phyloP scores from a whole-genome alignment of 2,329 filamentous ascomycete species.

The Cladosporium sphaerospermum region DNA sequence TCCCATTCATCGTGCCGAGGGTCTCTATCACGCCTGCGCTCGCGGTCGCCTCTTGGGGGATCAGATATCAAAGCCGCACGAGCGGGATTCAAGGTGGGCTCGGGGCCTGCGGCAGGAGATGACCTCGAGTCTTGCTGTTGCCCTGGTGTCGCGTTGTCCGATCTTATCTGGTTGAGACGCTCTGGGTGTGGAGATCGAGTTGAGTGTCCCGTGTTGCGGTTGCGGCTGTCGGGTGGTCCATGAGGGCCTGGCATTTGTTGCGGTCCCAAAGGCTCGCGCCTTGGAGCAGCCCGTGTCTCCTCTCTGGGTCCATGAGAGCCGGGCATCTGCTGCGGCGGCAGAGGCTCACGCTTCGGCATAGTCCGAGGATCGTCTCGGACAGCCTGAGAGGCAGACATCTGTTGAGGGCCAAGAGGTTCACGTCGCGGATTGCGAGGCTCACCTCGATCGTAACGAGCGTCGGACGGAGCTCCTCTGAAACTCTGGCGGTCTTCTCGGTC shows the following conservation, averaged over 20 bases:
- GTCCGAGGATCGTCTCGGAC: not conserved
- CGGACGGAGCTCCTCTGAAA: not conserved
- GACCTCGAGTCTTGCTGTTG: slow-evolving; percentile 1
- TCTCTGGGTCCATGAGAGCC: not conserved
- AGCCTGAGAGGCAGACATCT: slow-evolving; percentile 3
- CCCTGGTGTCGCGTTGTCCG: not conserved
- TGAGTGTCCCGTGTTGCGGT: not conserved
- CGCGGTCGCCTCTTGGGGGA: slow-evolving; percentile 20
- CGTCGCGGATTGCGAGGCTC: slow-evolving; percentile 3
- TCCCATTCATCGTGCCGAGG: slow-evolving; percentile 20
- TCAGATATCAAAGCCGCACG: slow-evolving; percentile 38
- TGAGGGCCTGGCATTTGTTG: slow-evolving; percentile 7
- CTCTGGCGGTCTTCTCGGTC: slow-evolving; percentile 6
- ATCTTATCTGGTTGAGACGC: not conserved
- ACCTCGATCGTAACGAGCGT: slow-evolving; percentile 6
- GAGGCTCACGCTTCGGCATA: not conserved
- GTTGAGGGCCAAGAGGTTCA: slow-evolving; percentile 2
- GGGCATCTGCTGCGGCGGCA: slow-evolving; percentile 7
- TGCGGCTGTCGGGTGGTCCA: not conserved
- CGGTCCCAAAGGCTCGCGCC: slow-evolving; percentile 6
- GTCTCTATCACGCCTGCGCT: slow-evolving; percentile 18
- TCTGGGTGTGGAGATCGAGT: slow-evolving; percentile 6
- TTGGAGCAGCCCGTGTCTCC: slow-evolving; percentile 1
- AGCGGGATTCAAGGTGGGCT: slow-evolving; percentile 34
- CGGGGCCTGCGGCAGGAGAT: not conserved